Evolutionary conservation across 768 basidiomycete genomes (phyloP).

Genomic region (Coprinellus micaceus): DNA sequence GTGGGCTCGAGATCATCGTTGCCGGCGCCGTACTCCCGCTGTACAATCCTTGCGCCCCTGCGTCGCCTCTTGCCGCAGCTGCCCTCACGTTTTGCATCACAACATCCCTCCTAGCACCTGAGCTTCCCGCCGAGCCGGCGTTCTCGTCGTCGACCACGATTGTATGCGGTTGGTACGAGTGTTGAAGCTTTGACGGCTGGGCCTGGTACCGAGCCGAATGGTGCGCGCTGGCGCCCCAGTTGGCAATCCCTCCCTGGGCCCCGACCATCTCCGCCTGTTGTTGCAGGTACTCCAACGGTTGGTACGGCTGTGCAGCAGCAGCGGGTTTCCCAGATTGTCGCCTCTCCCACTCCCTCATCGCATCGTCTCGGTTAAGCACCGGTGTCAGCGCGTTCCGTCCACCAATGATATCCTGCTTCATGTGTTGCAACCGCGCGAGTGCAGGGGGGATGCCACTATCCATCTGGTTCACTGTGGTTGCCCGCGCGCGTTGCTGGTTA

Average conservation of each 20-base stretch:
- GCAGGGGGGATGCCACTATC: constrained; percentile 88
- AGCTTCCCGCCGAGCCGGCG: constrained; percentile 11
- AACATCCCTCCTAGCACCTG: constrained; percentile 54
- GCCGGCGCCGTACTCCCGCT: constrained; percentile 28
- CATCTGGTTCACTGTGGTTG: constrained; percentile 90
- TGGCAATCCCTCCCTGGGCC: constrained; percentile 49
- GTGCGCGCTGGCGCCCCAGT: constrained; percentile 40
- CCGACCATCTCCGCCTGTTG: constrained; percentile 87
- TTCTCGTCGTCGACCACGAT: constrained; percentile 65
- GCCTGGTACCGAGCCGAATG: constrained; percentile 54
- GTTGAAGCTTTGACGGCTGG: constrained; percentile 61
- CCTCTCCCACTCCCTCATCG: constrained; percentile 94
- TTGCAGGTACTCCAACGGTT: constrained; percentile 86
- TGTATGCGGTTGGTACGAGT: constrained; percentile 63
- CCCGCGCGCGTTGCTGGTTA: constrained; percentile 60
- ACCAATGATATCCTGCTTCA: constrained; percentile 78
- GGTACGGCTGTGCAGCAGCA: constrained; percentile 68
- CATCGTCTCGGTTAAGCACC: constrained; percentile 91
- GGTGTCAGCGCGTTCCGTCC: constrained; percentile 86
- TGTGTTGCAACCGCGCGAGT: constrained; percentile 81
- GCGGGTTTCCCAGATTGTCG: constrained; percentile 68
- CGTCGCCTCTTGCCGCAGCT: constrained; percentile 45
- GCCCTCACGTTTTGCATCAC: constrained; percentile 77
- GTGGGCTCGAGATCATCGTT: constrained; percentile 62
- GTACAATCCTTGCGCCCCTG: background rate